A percentile compares a stretch with the other conserved stretches of the same genome.
phyloP scores from a whole-genome alignment of 1,139 yeast species.

The Pichia sp. region DNA sequence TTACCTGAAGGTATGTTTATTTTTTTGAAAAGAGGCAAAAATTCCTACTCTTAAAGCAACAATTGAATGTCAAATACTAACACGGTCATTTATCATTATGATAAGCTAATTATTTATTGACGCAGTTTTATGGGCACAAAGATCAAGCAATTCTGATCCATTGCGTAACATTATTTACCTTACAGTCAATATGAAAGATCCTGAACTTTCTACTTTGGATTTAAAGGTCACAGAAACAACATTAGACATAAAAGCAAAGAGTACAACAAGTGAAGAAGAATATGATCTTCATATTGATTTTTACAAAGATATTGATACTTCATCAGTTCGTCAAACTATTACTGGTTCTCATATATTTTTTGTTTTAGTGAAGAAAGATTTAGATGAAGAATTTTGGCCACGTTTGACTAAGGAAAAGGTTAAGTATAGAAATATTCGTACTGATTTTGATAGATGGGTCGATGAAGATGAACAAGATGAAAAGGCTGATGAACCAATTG shows the following conservation, averaged over 20 bases:
- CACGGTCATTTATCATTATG: no score
- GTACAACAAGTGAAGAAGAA: constrained; percentile 45
- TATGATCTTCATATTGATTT: constrained; percentile 66
- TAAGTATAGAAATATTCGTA: constrained; percentile 70
- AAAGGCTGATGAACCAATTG: constrained; percentile 35
- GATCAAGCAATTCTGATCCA: constrained; percentile 67
- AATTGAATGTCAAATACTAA: constrained; percentile 4
- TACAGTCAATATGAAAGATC: constrained; percentile 71
- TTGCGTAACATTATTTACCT: constrained; percentile 70
- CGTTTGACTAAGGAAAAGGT: constrained; percentile 73
- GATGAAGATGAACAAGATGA: constrained; percentile 92
- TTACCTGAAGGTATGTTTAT: constrained; percentile 36
- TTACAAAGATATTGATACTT: constrained; percentile 65
- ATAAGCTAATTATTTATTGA: neutral
- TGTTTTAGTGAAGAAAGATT: constrained; percentile 62
- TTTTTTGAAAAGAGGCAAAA: no score
- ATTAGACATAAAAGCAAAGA: constrained; percentile 46
- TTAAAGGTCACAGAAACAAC: constrained; percentile 54
- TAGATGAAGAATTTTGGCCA: constrained; percentile 79
- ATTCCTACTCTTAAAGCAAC: no score
- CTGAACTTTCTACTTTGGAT: constrained; percentile 34
- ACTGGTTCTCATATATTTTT: constrained; percentile 73
- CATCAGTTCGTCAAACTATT: constrained; percentile 49
- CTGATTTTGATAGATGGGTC: constrained; percentile 97
- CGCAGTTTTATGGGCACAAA: constrained; percentile 89